These are phyloP conservation scores for Mallotus repandus DNA, from an alignment of 441 rosid species.

Conservation along the genomic window DNA sequence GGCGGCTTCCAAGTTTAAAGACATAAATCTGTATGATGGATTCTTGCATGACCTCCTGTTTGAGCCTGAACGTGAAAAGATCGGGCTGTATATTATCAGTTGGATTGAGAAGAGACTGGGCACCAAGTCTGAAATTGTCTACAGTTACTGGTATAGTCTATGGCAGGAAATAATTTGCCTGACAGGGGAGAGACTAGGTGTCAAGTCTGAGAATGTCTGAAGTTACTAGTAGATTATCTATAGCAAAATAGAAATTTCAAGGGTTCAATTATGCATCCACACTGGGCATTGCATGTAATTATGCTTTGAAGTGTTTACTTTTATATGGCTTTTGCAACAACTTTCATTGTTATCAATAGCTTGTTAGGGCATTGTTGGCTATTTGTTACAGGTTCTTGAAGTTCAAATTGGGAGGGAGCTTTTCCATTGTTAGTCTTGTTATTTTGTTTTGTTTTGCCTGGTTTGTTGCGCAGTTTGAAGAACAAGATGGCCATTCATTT, in stretches of 20 bases:
- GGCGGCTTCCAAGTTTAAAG: slow-evolving; percentile 77
- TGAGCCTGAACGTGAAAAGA: slow-evolving; percentile 83
- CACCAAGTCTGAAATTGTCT: slow-evolving; percentile 11
- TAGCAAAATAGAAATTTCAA: neutral
- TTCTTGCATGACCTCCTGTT: slow-evolving; percentile 94
- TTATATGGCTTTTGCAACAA: neutral
- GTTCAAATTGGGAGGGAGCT: slow-evolving; percentile 30
- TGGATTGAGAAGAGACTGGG: slow-evolving; percentile 84
- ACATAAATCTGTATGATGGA: slow-evolving; percentile 83
- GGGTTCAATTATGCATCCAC: neutral
- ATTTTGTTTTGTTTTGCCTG: slow-evolving; percentile 21
- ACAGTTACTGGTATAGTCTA: slow-evolving; percentile 27
- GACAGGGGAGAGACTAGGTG: slow-evolving; percentile 69
- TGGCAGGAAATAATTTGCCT: slow-evolving; percentile 75
- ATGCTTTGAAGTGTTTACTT: slow-evolving; percentile 8
- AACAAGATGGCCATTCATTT: slow-evolving; percentile 10
- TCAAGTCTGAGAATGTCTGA: slow-evolving; percentile 10
- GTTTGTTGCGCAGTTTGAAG: slow-evolving; percentile 37
- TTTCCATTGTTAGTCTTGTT: slow-evolving; percentile 28
- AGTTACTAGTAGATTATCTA: slow-evolving; percentile 16
- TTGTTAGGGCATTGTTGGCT: slow-evolving; percentile 24
- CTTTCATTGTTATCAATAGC: neutral
- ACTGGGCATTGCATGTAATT: neutral
- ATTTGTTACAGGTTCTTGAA: slow-evolving; percentile 36
- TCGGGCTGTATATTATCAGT: slow-evolving; percentile 68